phyloP scores from a whole-genome alignment of 129 eudicot species.

The Smallanthus sonchifolius region DNA sequence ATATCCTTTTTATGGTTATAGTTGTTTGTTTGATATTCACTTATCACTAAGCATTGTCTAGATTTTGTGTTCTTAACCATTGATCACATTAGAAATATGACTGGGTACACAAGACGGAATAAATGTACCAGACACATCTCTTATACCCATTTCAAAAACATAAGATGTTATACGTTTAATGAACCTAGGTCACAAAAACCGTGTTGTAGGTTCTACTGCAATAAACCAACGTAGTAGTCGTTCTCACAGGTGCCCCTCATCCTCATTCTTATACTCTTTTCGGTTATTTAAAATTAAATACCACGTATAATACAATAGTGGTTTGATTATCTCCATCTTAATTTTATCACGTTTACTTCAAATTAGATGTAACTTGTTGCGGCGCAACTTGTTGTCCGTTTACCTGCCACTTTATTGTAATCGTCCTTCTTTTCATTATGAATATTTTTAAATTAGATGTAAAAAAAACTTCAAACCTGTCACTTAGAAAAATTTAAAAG shows the following conservation, averaged over 20 bases:
- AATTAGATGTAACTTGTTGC: too few species aligned
- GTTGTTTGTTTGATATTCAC: neutral
- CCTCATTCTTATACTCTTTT: neutral
- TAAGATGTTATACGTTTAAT: constrained; percentile 68
- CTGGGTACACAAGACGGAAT: constrained; percentile 63
- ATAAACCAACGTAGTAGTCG: constrained; percentile 93
- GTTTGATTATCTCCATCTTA: too few species aligned
- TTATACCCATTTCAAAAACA: constrained; percentile 61
- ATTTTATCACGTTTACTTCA: too few species aligned
- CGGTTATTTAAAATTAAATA: too few species aligned
- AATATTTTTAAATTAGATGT: too few species aligned
- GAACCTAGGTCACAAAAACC: constrained; percentile 78
- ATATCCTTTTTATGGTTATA: constrained; percentile 44
- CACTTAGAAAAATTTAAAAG: too few species aligned
- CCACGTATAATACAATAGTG: too few species aligned
- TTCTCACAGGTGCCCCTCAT: constrained; percentile 67
- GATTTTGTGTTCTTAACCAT: constrained; percentile 43
- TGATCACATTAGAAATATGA: constrained; percentile 70
- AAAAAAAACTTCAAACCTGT: too few species aligned
- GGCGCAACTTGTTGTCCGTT: too few species aligned
- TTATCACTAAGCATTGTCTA: neutral
- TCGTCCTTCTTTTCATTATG: too few species aligned
- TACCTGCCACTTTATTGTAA: too few species aligned
- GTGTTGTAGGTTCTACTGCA: constrained; percentile 76
- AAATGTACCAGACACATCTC: constrained; percentile 82